A percentile compares a stretch with the other conserved stretches of the same genome.
phyloP scores from a whole-genome alignment of 306 rosid genomes.

The Abrus pulchellus region DNA sequence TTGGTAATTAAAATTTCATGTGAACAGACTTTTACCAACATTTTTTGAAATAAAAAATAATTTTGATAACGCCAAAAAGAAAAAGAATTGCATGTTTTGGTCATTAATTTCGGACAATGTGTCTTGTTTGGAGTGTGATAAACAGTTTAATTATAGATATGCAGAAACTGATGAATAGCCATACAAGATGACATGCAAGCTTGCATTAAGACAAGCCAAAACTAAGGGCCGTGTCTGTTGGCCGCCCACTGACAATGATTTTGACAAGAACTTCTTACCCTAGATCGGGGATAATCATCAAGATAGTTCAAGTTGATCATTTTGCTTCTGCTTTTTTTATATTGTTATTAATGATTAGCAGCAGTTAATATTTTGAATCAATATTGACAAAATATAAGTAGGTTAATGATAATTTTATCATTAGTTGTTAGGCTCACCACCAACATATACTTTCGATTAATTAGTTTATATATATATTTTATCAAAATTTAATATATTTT shows the following conservation, averaged over 20 bases:
- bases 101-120: neutral
- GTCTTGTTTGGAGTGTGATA: conserved; percentile 1
- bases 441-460: neutral
- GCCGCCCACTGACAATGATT: conserved; percentile 51
- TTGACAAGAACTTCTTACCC: conserved; percentile 47
- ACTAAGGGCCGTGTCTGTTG: conserved; percentile 63
- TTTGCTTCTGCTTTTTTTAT: neutral
- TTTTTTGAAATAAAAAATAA: too few species aligned
- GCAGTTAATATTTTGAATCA: neutral
- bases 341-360: neutral
- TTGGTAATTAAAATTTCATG: too few species aligned
- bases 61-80: neutral
- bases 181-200: conserved; percentile 31
- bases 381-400: neutral
- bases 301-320: conserved; percentile 17
- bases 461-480: neutral
- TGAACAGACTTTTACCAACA: too few species aligned
- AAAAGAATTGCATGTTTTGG: neutral
- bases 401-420: neutral
- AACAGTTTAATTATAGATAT: conserved; percentile 16
- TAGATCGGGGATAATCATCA: neutral
- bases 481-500: neutral
- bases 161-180: neutral
- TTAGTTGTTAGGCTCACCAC: neutral
- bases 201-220: conserved; percentile 54